These are phyloP conservation scores for Pholiota conissans DNA, from an alignment of 768 basidiomycete genomes.

Conservation along the genomic window DNA sequence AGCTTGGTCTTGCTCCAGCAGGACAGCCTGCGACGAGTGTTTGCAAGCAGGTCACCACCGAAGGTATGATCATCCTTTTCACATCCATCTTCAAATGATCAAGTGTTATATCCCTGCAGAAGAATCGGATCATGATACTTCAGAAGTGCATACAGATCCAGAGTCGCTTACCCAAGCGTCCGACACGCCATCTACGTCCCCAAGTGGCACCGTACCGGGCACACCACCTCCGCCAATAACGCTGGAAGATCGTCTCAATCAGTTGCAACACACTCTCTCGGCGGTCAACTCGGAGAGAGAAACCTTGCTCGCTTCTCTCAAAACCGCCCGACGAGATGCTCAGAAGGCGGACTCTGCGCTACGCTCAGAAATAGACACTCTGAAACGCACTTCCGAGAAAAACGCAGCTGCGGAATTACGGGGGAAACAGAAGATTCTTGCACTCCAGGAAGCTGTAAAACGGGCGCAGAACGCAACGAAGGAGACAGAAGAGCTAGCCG, in stretches of 20 bases:
- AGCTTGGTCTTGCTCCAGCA: slow-evolving; percentile 70
- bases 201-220: slow-evolving; percentile 30
- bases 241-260: slow-evolving; percentile 64
- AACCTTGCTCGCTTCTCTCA: slow-evolving; percentile 66
- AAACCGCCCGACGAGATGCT: slow-evolving; percentile 74
- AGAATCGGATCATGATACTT: slow-evolving; percentile 29
- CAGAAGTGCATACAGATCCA: slow-evolving; percentile 33
- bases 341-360: slow-evolving; percentile 83
- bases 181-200: slow-evolving; percentile 43
- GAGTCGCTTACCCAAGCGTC: slow-evolving; percentile 34
- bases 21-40: slow-evolving; percentile 47
- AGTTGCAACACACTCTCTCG: slow-evolving; percentile 69
- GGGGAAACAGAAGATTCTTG: slow-evolving; percentile 83
- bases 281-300: slow-evolving; percentile 67
- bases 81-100: slow-evolving; percentile 3
- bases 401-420: slow-evolving; percentile 71
- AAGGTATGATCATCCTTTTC: slow-evolving; percentile 37
- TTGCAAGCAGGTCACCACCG: slow-evolving; percentile 67
- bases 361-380: slow-evolving; percentile 79
- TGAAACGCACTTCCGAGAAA: slow-evolving; percentile 84
- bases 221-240: slow-evolving; percentile 36
- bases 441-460: slow-evolving; percentile 86
- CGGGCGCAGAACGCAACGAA: slow-evolving; percentile 62
- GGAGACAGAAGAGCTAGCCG: slow-evolving; percentile 45
- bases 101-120: slow-evolving; percentile 17